A percentile compares a stretch with the other conserved stretches of the same genome.
Conservation (phyloP, 441 rosid species). For the Croton laevigatus region DNA sequence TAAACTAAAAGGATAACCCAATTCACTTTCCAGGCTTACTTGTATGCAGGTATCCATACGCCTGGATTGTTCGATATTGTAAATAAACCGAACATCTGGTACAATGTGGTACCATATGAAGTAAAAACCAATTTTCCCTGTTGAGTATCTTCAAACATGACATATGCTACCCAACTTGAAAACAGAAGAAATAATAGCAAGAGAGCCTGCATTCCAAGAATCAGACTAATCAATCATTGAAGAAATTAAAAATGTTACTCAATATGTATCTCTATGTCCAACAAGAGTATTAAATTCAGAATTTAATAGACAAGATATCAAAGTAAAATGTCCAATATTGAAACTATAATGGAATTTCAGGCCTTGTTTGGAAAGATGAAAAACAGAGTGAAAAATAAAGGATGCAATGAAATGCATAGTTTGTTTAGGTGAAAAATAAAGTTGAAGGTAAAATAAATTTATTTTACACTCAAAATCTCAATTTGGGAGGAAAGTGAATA, state of each 20-base stretch:
- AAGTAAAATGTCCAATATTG: background rate
- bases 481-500: too few species aligned
- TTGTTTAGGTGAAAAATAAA: too few species aligned
- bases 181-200: conserved; percentile 84
- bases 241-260: conserved; percentile 1
- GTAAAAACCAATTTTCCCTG: conserved; percentile 68
- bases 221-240: conserved; percentile 19
- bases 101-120: conserved; percentile 78
- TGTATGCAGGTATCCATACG: conserved; percentile 98
- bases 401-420: too few species aligned
- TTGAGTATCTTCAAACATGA: conserved; percentile 91
- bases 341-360: too few species aligned
- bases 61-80: conserved; percentile 99
- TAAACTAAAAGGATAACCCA: background rate
- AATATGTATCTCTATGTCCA: background rate
- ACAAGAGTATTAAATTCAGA: conserved; percentile 3
- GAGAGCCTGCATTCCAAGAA: conserved; percentile 64
- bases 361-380: too few species aligned
- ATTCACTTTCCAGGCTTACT: conserved; percentile 48
- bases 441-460: too few species aligned
- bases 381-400: too few species aligned
- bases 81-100: conserved; percentile 84
- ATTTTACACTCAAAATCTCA: too few species aligned
- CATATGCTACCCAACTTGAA: conserved; percentile 94
- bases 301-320: conserved; percentile 8